phyloP scores from a whole-genome alignment of 331 rosid genomes.

The Malus hybrid region DNA sequence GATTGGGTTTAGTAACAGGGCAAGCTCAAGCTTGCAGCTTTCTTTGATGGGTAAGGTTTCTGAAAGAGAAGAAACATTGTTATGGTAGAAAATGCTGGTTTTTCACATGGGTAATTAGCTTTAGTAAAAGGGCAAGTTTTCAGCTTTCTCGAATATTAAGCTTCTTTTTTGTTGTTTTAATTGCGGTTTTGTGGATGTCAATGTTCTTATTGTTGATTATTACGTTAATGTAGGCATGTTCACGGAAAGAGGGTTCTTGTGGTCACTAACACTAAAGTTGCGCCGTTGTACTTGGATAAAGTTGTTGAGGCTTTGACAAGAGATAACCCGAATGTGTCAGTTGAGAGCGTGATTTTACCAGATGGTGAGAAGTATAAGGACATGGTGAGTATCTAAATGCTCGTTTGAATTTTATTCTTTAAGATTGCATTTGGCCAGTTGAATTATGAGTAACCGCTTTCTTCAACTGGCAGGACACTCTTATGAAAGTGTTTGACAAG shows the following conservation, averaged over 20 bases:
- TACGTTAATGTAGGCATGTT: slow-evolving; percentile 61
- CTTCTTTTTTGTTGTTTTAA: not conserved
- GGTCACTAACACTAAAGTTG: slow-evolving; percentile 78
- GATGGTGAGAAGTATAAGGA: slow-evolving; percentile 92
- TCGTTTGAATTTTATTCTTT: not conserved
- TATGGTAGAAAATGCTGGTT: too few species aligned
- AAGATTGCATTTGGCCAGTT: not conserved
- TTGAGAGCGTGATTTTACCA: slow-evolving; percentile 73
- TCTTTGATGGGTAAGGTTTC: not conserved
- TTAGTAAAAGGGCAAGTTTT: not conserved
- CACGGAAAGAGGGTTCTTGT: slow-evolving; percentile 94
- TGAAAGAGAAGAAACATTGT: not conserved
- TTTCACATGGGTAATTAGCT: not conserved
- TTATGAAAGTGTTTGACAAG: slow-evolving; percentile 91
- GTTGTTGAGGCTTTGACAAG: slow-evolving; percentile 69
- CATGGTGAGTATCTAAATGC: slow-evolving; percentile 52
- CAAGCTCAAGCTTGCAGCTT: not conserved
- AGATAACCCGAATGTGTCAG: slow-evolving; percentile 73
- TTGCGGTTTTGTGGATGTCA: not conserved
- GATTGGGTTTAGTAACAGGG: not conserved
- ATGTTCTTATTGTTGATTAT: slow-evolving; percentile 14
- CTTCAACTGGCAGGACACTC: slow-evolving; percentile 61
- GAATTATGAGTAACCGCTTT: slow-evolving; percentile 13
- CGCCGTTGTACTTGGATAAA: slow-evolving; percentile 74
- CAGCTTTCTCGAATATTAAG: not conserved